Evolutionary conservation across 164 flowering plant genomes (phyloP), one percentile per base, ranked within the genome.

Genomic region (Sedum album): DNA sequence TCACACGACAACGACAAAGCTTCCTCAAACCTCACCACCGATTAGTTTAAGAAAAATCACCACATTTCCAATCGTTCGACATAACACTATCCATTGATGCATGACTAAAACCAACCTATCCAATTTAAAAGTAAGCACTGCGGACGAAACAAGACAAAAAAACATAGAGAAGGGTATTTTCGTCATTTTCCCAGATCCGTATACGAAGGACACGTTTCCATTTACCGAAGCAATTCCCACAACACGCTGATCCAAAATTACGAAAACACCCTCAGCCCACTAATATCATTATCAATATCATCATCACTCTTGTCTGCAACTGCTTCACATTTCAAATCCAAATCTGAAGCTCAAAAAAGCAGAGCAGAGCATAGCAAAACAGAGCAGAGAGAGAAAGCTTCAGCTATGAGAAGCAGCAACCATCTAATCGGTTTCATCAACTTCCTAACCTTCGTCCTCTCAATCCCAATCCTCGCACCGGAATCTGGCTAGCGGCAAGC

Each of bases 401-500:
- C n/a, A n/a, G n/a, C n/a, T n/a, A 84, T 84, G 94, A 84, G 95
- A 76, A 48, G 75, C 0, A 88, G 84, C 76, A 94, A n/a, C n/a
- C n/a, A n/a, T n/a, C n/a, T n/a, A n/a, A n/a, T n/a, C n/a, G n/a
- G n/a, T n/a, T n/a, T n/a, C n/a, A n/a, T n/a, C n/a, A n/a, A n/a
- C n/a, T n/a, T n/a, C n/a, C n/a, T n/a, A n/a, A n/a, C n/a, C n/a
- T n/a, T n/a, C n/a, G n/a, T n/a, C n/a, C n/a, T n/a, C n/a, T n/a
- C n/a, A n/a, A n/a, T n/a, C n/a, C n/a, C n/a, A n/a, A n/a, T n/a
- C n/a, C n/a, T n/a, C n/a, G n/a, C n/a, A n/a, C n/a, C n/a, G n/a
- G n/a, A 5, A 90, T 94, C 73, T 94, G 97, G 97, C 89, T 94
- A 88, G 92, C 82, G 86, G 75, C 80, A 77, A 44, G 93, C 96